Base-by-base conservation (phyloP, 805 yeast genomes). In the Lipomyces chichibuensis region DNA sequence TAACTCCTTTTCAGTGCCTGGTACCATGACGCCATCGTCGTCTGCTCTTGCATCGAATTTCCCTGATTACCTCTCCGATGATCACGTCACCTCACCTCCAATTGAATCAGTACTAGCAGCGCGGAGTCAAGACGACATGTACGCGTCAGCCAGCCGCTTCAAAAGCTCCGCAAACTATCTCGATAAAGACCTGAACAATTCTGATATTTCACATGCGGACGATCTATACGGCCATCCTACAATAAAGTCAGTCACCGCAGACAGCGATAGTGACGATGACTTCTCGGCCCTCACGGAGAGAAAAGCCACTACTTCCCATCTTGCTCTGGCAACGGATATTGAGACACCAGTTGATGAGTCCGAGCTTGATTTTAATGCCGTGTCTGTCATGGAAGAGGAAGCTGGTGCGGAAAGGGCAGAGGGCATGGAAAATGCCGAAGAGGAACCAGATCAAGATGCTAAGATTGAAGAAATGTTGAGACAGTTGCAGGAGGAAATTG, bases 381-480 rank as follows among this genome's bases (percentile, higher is more conserved):
- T 60, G 27, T n/a, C 65, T 20, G 39, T 51, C 7, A 20, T n/a
- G 35, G 39, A 17, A 17, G 52, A 58, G 14, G n/a, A 23, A 6
- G 32, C 63, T 33, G 58, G 17, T 6, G 58, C 52, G 13, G 51
- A 53, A 13, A 58, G 57, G 11, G 59, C 29, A 17, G n/a, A 27
- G 8, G 46, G n/a, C 1, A 27, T 20, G 37, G n/a, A 46, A 20
- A 17, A 54, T 37, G n/a, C 55, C 27, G 62, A 49, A 23, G 74
- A 65, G 23, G 74, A 65, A 46, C 80, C 77, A 65, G 81, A 75
- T 25, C 78, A 72, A 54, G 77, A 80, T 54, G 78, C 76, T 59
- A 79, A 78, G 39, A 75, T 79, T 8, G 80, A 82, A 17, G 79
- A 75, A 46, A 75, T 79, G 65, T 74, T 79, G 53, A 49, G 63